Conservation (phyloP, 495 filamentous ascomycete species). For the Beverwykella pulmonaria region DNA sequence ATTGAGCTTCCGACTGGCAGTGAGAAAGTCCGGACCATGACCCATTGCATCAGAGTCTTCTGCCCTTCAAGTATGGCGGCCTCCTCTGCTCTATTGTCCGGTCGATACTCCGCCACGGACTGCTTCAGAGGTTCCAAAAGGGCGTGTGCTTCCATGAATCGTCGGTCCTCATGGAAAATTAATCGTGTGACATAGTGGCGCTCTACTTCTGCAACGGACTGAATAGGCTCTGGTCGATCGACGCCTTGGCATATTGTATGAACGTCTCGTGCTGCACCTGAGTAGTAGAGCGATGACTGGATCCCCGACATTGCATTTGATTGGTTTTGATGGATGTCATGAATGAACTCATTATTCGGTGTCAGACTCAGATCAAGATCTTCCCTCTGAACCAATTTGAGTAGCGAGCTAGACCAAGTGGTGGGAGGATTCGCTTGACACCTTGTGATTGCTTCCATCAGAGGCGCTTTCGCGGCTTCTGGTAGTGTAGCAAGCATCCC, state of each 20-base stretch:
- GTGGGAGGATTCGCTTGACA: conserved; percentile 81
- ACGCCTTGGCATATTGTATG: conserved; percentile 68
- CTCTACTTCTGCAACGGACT: conserved; percentile 65
- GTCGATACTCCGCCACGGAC: conserved; percentile 72
- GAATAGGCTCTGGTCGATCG: conserved; percentile 40
- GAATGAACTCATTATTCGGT: conserved; percentile 10
- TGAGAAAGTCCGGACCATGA: conserved; percentile 84
- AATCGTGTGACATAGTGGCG: conserved; percentile 76
- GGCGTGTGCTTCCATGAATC: conserved; percentile 76
- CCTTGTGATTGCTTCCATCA: conserved; percentile 79
- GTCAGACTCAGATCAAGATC: conserved; percentile 57
- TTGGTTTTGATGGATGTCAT: conserved; percentile 41
- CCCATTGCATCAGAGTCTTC: conserved; percentile 80
- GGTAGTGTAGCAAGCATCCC: conserved; percentile 77
- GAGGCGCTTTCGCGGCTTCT: conserved; percentile 73
- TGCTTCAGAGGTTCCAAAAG: conserved; percentile 78
- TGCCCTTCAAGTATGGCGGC: conserved; percentile 88
- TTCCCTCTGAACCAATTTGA: conserved; percentile 77
- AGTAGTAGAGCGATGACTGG: conserved; percentile 39
- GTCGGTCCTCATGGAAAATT: conserved; percentile 88
- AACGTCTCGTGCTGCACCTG: conserved; percentile 62
- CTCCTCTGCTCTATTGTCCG: conserved; percentile 79
- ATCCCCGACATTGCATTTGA: conserved; percentile 44
- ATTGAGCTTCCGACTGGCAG: conserved; percentile 83
- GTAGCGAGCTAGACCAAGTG: conserved; percentile 68